A percentile compares a stretch with the other conserved stretches of the same genome.
Conservation (phyloP, 2,329 filamentous ascomycete species). For the Neonectria coccinea region DNA sequence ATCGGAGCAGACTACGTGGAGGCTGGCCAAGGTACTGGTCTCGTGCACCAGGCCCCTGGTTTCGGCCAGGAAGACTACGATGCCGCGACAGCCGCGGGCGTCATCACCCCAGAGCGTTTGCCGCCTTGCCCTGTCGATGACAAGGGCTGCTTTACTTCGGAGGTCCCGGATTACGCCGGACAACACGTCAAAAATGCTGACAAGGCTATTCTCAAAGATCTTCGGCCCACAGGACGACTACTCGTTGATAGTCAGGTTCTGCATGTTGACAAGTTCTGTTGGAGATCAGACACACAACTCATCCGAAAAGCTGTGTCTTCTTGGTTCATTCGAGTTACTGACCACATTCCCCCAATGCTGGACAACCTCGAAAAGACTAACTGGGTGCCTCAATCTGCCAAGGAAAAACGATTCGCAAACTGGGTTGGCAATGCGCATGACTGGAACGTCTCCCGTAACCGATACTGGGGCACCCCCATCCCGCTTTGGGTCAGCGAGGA, state of each 20-base stretch:
- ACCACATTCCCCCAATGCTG: slow-evolving; percentile 40
- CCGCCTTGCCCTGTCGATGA: slow-evolving; percentile 80
- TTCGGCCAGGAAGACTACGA: slow-evolving; percentile 85
- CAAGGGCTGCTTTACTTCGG: slow-evolving; percentile 43
- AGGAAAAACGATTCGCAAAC: slow-evolving; percentile 45
- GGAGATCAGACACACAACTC: slow-evolving; percentile 45
- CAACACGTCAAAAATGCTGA: slow-evolving; percentile 45
- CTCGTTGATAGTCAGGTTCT: slow-evolving; percentile 20
- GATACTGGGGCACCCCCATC: slow-evolving; percentile 45
- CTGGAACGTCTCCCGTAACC: slow-evolving; percentile 43
- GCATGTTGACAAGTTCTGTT: slow-evolving; percentile 25
- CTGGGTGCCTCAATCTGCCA: slow-evolving; percentile 43
- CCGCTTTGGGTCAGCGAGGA: slow-evolving; percentile 46
- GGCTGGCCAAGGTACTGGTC: slow-evolving; percentile 77
- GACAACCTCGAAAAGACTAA: slow-evolving; percentile 41
- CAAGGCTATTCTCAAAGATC: slow-evolving; percentile 44
- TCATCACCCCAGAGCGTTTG: slow-evolving; percentile 71
- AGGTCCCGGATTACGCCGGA: slow-evolving; percentile 43
- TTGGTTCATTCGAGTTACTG: slow-evolving; percentile 44
- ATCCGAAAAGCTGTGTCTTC: slow-evolving; percentile 45
- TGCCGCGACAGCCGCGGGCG: slow-evolving; percentile 71
- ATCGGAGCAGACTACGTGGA: slow-evolving; percentile 78
- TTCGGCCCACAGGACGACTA: slow-evolving; percentile 35
- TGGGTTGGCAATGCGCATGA: slow-evolving; percentile 43
- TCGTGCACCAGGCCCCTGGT: slow-evolving; percentile 80